Evolutionary conservation across 345 rosid species (phyloP).

Genomic region (Syzygium aromaticum): DNA sequence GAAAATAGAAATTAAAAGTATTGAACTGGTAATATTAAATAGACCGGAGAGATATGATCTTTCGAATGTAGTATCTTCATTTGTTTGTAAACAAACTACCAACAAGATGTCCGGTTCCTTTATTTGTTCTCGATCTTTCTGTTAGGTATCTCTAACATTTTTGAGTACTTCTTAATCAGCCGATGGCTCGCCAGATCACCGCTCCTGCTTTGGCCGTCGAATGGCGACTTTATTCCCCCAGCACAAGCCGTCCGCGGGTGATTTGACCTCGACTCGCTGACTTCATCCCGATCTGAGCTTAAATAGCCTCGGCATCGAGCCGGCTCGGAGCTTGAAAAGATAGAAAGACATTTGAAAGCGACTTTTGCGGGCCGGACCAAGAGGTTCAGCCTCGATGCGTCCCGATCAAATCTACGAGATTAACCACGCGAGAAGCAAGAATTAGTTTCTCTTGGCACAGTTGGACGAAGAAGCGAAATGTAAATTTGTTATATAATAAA

Average conservation of each 20-base stretch:
- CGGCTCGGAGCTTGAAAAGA: neutral
- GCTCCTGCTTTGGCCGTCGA: neutral
- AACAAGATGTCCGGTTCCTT: no score
- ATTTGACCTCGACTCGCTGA: rapidly evolving
- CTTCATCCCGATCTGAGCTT: neutral
- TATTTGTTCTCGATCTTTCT: no score
- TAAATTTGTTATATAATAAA: no score
- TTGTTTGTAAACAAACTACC: no score
- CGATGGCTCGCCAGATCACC: rapidly evolving
- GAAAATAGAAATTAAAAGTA: no score
- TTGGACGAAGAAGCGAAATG: no score
- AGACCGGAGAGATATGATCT: no score
- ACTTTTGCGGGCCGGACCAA: rapidly evolving
- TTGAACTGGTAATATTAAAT: no score
- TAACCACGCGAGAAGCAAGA: neutral
- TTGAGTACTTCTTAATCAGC: neutral
- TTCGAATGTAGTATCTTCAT: no score
- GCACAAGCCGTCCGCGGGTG: rapidly evolving
- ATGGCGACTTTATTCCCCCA: rapidly evolving
- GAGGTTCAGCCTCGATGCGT: neutral
- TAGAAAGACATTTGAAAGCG: rapidly evolving
- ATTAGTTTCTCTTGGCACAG: rapidly evolving
- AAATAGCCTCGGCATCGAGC: neutral
- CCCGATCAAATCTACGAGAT: neutral
- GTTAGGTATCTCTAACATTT: no score